Evolutionary conservation across 257 asterid genomes (phyloP).

Genomic region (Primulina eburnea): DNA sequence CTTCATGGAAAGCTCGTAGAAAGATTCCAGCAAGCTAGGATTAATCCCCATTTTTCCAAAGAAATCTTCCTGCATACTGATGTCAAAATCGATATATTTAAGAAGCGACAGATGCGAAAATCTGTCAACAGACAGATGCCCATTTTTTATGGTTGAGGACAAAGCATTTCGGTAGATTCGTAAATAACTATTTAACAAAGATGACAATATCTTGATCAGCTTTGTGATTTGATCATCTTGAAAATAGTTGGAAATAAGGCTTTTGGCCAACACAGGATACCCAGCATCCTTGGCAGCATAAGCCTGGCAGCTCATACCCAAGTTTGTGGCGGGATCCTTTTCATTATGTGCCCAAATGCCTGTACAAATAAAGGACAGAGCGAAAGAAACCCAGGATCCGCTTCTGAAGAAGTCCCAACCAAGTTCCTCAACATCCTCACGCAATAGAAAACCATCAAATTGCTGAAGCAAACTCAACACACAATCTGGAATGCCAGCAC

Average conservation of each 20-base stretch:
- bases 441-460: conserved; percentile 41
- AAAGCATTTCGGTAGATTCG: conserved; percentile 70
- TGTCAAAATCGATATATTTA: conserved; percentile 60
- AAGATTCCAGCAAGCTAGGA: conserved; percentile 47
- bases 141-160: conserved; percentile 44
- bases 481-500: conserved; percentile 42
- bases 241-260: conserved; percentile 43
- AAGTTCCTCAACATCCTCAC: conserved; percentile 49
- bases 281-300: conserved; percentile 50
- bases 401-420: conserved; percentile 74
- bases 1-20: conserved; percentile 55
- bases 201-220: conserved; percentile 54
- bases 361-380: conserved; percentile 54
- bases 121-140: conserved; percentile 38
- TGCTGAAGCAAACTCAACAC: conserved; percentile 62
- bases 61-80: conserved; percentile 52
- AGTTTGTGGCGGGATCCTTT: conserved; percentile 34
- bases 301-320: conserved; percentile 34
- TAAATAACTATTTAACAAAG: conserved; percentile 66
- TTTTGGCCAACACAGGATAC: conserved; percentile 49
- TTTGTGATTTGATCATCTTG: conserved; percentile 44
- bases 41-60: conserved; percentile 52
- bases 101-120: conserved; percentile 61
- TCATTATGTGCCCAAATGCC: conserved; percentile 44
- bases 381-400: conserved; percentile 78